phyloP scores from a whole-genome alignment of 2,329 filamentous ascomycete genomes.

The Colletotrichum australisinense region DNA sequence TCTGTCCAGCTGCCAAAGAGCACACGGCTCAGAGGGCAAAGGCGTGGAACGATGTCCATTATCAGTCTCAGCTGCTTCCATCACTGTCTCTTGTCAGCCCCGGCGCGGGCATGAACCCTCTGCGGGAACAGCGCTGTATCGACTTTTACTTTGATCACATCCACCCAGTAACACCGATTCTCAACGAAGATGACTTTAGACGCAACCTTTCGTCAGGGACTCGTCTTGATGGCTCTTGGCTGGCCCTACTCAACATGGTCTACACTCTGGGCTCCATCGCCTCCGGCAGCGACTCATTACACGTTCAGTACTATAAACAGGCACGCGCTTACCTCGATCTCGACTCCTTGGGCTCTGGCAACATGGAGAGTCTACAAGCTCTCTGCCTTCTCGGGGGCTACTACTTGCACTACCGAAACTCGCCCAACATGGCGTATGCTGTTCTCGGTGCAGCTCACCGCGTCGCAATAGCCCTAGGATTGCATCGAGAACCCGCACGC shows the following conservation, averaged over 20 bases:
- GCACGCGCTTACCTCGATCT: constrained; percentile 65
- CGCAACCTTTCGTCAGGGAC: constrained; percentile 46
- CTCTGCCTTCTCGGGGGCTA: constrained; percentile 38
- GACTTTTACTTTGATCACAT: constrained; percentile 72
- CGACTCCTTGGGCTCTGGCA: constrained; percentile 63
- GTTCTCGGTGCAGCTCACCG: constrained; percentile 37
- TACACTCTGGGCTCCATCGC: constrained; percentile 71
- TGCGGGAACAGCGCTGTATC: constrained; percentile 55
- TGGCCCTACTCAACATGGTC: constrained; percentile 71
- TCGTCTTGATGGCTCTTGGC: constrained; percentile 68
- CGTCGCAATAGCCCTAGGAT: constrained; percentile 37
- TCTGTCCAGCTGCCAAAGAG: constrained; percentile 44
- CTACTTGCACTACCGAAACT: constrained; percentile 40
- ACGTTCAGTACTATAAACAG: constrained; percentile 67
- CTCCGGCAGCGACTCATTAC: constrained; percentile 64
- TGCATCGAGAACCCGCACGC: constrained; percentile 34
- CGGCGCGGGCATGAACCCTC: constrained; percentile 54
- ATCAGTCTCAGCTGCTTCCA: constrained; percentile 46
- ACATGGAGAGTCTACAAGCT: constrained; percentile 38
- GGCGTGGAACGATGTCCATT: constrained; percentile 38
- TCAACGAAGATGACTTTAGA: constrained; percentile 69
- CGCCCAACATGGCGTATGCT: constrained; percentile 39
- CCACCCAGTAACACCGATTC: constrained; percentile 69
- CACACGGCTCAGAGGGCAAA: constrained; percentile 41
- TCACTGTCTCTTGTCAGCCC: constrained; percentile 12